A percentile compares a stretch with the other conserved stretches of the same genome.
Evolutionary conservation across 2,329 filamentous ascomycete genomes (phyloP).

Genomic region (Fusarium sarcochroum): DNA sequence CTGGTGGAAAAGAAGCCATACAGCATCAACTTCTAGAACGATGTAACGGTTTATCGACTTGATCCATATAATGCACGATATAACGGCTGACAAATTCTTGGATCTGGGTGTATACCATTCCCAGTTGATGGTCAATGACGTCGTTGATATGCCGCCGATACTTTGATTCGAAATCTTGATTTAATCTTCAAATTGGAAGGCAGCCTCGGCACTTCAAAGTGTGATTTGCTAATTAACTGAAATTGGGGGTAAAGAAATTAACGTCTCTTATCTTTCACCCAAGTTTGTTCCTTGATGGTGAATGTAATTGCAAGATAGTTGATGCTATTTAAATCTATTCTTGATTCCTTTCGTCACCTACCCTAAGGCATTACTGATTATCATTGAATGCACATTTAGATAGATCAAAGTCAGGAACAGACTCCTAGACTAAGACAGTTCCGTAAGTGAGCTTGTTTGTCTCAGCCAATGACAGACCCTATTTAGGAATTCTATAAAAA

Average conservation of each 20-base stretch:
- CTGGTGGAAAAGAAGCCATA: background rate
- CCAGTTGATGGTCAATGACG: slow-evolving; percentile 6
- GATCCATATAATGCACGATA: background rate
- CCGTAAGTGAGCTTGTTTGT: background rate
- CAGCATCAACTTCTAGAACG: background rate
- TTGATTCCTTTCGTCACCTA: no score
- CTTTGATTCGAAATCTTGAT: no score
- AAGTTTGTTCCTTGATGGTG: no score
- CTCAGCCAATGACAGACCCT: background rate
- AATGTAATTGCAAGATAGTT: no score
- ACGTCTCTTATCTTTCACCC: no score
- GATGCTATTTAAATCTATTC: no score
- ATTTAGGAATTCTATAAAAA: slow-evolving; percentile 3
- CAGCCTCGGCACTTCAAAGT: background rate
- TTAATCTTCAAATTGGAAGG: no score
- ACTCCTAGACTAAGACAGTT: background rate
- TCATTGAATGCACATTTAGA: no score
- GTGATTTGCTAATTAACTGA: background rate
- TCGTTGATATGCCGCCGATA: background rate
- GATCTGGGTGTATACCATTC: background rate
- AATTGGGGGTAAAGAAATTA: no score
- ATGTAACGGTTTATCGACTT: background rate
- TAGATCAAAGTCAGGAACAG: no score
- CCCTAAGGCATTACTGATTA: no score
- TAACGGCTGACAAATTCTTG: background rate